Percentiles rank a stretch among this genome's conserved stretches.
phyloP scores from a whole-genome alignment of 345 rosid genomes.

The Passiflora organensis region DNA sequence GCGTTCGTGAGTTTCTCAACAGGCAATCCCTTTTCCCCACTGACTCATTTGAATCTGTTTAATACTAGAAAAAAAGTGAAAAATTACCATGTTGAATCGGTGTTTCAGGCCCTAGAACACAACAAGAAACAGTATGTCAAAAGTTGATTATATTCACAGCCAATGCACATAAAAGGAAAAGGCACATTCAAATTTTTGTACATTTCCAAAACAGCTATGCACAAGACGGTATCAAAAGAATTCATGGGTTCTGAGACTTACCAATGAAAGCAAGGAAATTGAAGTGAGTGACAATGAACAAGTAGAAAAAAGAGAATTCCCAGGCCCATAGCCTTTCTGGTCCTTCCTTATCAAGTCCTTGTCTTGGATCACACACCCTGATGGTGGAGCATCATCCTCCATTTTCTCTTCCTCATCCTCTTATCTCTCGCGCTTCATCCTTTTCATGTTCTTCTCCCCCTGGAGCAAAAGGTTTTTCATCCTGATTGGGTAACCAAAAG shows the following conservation, averaged over 20 bases:
- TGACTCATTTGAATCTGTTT: not conserved
- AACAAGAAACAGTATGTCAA: no score
- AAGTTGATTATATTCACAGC: no score
- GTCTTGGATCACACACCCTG: slow-evolving; percentile 52
- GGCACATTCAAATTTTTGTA: not conserved
- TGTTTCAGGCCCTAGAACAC: not conserved
- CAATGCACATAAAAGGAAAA: not conserved
- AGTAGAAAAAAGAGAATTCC: slow-evolving; percentile 57
- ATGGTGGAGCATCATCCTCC: slow-evolving; percentile 53
- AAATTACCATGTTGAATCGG: not conserved
- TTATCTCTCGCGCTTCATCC: slow-evolving; percentile 29
- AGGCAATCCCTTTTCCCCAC: no score
- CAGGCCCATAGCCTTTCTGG: slow-evolving; percentile 39
- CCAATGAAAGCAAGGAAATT: slow-evolving; percentile 56
- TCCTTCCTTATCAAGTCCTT: slow-evolving; percentile 29
- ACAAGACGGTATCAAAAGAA: not conserved
- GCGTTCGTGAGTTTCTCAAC: no score
- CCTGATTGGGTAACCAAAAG: slow-evolving; percentile 25
- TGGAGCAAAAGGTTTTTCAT: slow-evolving; percentile 30
- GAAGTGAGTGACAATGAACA: slow-evolving; percentile 72
- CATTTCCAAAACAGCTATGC: not conserved
- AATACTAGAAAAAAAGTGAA: not conserved
- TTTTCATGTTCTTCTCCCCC: slow-evolving; percentile 30
- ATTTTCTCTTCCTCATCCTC: slow-evolving; percentile 33
- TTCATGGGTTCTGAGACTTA: slow-evolving; percentile 28